Percentiles rank a stretch among this genome's conserved stretches.
These are phyloP conservation scores for Testicularia cyperi DNA, from an alignment of 1,284 basidiomycete genomes.

Conservation along the genomic window DNA sequence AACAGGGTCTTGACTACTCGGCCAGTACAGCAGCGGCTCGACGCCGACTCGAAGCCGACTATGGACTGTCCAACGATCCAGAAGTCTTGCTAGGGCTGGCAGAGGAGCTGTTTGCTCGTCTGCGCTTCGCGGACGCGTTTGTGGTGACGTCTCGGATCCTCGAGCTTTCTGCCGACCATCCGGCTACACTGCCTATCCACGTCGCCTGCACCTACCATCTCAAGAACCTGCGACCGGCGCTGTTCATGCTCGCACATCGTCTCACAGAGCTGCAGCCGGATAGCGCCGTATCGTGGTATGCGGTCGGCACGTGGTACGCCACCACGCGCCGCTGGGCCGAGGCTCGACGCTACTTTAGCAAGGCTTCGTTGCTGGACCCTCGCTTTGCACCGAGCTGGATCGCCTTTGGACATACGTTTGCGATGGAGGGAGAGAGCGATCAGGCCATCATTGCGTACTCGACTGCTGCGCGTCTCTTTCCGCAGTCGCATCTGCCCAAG, in stretches of 20 bases:
- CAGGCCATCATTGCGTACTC: constrained; percentile 98
- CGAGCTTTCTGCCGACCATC: constrained; percentile 44
- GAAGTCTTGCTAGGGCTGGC: constrained; percentile 90
- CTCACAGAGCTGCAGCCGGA: constrained; percentile 87
- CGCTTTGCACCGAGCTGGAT: constrained; percentile 96
- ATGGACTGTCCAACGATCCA: constrained; percentile 75
- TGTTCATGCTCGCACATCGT: constrained; percentile 94
- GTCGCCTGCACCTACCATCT: constrained; percentile 97
- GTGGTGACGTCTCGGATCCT: constrained; percentile 68
- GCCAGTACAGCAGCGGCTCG: constrained; percentile 8
- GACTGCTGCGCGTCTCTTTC: constrained; percentile 89
- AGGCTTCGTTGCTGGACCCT: constrained; percentile 94
- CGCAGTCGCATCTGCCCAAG: constrained; percentile 86
- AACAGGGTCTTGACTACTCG: constrained; percentile 62
- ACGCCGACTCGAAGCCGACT: constrained; percentile 71
- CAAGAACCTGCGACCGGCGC: constrained; percentile 80
- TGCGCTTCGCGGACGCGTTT: constrained; percentile 92
- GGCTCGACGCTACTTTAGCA: constrained; percentile 64
- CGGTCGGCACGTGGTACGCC: constrained; percentile 96
- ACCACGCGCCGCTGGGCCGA: constrained; percentile 70
- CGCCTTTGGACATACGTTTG: constrained; percentile 95
- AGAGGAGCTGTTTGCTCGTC: constrained; percentile 81
- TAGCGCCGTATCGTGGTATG: constrained; percentile 92
- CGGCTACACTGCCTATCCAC: constrained; percentile 75
- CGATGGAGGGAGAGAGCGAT: constrained; percentile 91